Evolutionary conservation across 495 filamentous ascomycete species (phyloP).

Genomic region (Entonaema liquescens): DNA sequence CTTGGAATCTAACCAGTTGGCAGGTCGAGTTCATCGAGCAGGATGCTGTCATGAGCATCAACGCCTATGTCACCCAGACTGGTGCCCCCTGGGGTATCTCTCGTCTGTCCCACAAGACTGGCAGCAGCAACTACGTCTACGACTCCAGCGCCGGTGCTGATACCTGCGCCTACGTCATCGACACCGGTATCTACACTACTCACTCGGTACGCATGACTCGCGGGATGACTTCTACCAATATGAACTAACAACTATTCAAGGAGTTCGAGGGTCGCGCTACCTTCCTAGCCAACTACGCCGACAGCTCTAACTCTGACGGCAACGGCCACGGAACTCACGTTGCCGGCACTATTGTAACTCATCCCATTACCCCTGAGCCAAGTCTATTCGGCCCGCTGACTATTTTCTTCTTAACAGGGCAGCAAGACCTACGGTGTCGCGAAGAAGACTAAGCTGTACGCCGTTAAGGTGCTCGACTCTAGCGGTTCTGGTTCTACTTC

Average conservation of each 20-base stretch:
- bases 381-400: constrained; percentile 3
- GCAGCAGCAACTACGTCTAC: constrained; percentile 66
- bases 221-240: not conserved
- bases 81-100: constrained; percentile 69
- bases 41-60: constrained; percentile 58
- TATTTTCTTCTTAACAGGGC: constrained; percentile 40
- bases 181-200: constrained; percentile 64
- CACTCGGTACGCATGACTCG: constrained; percentile 65
- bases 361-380: constrained; percentile 3
- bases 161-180: constrained; percentile 68
- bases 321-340: constrained; percentile 63
- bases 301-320: constrained; percentile 56
- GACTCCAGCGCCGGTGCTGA: constrained; percentile 65
- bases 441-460: constrained; percentile 57
- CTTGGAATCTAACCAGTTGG: constrained; percentile 15
- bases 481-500: constrained; percentile 58
- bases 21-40: constrained; percentile 65
- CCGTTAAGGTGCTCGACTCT: constrained; percentile 61
- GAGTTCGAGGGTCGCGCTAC: constrained; percentile 56
- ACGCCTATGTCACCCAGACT: constrained; percentile 58
- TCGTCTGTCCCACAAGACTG: constrained; percentile 62
- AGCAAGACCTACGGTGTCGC: constrained; percentile 58
- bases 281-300: constrained; percentile 54
- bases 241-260: constrained; percentile 31
- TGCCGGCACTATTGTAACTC: constrained; percentile 53